phyloP scores from a whole-genome alignment of 371 early-diverging fungal species.

The Syncephalastrum contaminatum region DNA sequence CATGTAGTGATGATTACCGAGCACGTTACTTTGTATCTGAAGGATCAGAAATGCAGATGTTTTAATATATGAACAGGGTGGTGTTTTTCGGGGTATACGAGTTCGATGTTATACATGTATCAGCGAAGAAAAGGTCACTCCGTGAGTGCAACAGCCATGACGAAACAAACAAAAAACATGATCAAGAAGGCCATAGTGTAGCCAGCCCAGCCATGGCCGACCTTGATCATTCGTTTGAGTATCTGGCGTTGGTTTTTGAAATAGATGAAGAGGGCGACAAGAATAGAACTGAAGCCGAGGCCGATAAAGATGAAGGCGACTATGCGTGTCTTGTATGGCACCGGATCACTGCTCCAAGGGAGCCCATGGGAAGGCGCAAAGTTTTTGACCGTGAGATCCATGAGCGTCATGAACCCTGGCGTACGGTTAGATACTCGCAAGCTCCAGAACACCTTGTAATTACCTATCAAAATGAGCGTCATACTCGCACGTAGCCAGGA shows the following conservation, averaged over 20 bases:
- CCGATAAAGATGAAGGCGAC: conserved; percentile 37
- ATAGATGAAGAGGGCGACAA: conserved; percentile 28
- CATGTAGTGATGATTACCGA: conserved; percentile 55
- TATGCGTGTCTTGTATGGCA: conserved; percentile 18
- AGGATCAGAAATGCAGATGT: too few species aligned
- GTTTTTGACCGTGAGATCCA: conserved; percentile 33
- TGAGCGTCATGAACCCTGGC: conserved; percentile 39
- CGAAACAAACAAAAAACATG: conserved; percentile 34
- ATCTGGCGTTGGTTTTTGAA: conserved; percentile 39
- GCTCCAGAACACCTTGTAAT: not conserved
- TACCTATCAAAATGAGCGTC: conserved; percentile 39
- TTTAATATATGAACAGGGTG: too few species aligned
- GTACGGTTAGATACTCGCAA: not conserved
- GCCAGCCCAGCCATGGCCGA: conserved; percentile 43
- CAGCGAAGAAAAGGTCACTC: conserved; percentile 11
- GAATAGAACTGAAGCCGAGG: conserved; percentile 33
- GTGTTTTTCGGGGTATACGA: too few species aligned
- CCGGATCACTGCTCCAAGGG: conserved; percentile 33
- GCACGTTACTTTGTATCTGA: conserved; percentile 37
- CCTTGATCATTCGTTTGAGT: conserved; percentile 26
- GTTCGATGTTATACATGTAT: not conserved
- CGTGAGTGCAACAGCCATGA: conserved; percentile 36
- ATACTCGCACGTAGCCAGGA: conserved; percentile 33
- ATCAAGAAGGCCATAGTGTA: conserved; percentile 36
- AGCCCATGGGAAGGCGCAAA: conserved; percentile 39